Evolutionary conservation across 176 grass and related monocot genomes (phyloP).

Genomic region (Aegilops speltoides): DNA sequence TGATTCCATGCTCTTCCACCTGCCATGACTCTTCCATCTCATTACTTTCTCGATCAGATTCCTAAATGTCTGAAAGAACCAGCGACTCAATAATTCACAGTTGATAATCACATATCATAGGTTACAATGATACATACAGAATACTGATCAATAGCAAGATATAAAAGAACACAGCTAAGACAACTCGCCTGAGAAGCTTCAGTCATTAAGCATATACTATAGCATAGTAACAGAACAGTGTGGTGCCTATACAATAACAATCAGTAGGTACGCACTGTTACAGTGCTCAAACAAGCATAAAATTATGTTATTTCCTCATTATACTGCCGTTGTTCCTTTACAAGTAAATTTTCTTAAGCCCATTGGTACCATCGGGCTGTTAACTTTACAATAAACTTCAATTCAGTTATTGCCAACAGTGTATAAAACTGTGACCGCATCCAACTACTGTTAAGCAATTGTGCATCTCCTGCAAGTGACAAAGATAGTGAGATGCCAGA

Average conservation of each 20-base stretch:
- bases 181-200: neutral
- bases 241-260: neutral
- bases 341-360: conserved; percentile 6
- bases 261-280: neutral
- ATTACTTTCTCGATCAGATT: conserved; percentile 31
- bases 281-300: neutral
- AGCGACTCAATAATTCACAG: neutral
- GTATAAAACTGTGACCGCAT: conserved; percentile 9
- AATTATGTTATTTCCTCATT: neutral
- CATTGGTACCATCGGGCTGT: neutral
- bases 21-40: conserved; percentile 27
- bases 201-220: neutral
- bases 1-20: neutral
- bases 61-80: conserved; percentile 42
- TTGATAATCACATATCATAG: conserved; percentile 4
- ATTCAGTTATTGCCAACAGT: neutral
- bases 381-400: conserved; percentile 15
- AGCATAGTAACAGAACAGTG: neutral
- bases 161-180: neutral
- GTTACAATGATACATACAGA: neutral
- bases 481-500: conserved; percentile 18
- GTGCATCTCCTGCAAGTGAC: conserved; percentile 31
- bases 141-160: conserved; percentile 1
- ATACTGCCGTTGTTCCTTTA: neutral
- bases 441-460: conserved; percentile 14